Base-by-base conservation (phyloP, 176 grass and related monocot genomes). In the Ensete ventricosum region DNA sequence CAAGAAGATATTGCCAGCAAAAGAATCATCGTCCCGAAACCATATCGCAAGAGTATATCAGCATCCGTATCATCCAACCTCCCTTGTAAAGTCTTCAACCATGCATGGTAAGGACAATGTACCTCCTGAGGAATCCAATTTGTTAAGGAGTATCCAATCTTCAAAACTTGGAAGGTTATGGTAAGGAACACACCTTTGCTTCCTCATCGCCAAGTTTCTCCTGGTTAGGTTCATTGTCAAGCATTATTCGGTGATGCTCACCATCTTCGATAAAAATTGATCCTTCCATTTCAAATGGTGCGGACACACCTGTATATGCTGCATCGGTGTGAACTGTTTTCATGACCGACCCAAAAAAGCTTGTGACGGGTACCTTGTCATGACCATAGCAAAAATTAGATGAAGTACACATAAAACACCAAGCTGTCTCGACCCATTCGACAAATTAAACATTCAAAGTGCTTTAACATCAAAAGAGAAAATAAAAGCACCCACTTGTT, bases 281-380 rank as follows among this genome's bases (percentile, higher is more conserved):
- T 69, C 24, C 59, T 79, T 84, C 80, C 73, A 11, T 74, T 20
- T 82, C 72, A 76, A 76, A 58, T 68, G 75, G 75, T 79, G 71
- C 64, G 69, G 78, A 72, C 71, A 94, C 89, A 14, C 90, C 88
- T 54, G 77, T 82, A 71, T 99, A 99, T 29, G 86, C 86, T 22
- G 88, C 87, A 71, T 94, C 86, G n/a, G 82, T 91, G 64, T 93
- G 95, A 52, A 99, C 76, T 80, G 86, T 94, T 71, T 99, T 99
- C 95, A 99, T 99, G 75, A 99, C 95, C 72, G 91, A 99, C 80
- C 95, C 95, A 84, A 99, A 99, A 69, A 99, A 99, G 85, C 93
- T 99, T 77, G 88, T 99, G 62, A 99, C 91, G 55, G 90, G 95
- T 58, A 99, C 95, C 95, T 92, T 34, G 34, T 63, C 60, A 53